A percentile compares a stretch with the other conserved stretches of the same genome.
phyloP scores from a whole-genome alignment of 2,329 filamentous ascomycete genomes.

The Lecanicillium sp. region DNA sequence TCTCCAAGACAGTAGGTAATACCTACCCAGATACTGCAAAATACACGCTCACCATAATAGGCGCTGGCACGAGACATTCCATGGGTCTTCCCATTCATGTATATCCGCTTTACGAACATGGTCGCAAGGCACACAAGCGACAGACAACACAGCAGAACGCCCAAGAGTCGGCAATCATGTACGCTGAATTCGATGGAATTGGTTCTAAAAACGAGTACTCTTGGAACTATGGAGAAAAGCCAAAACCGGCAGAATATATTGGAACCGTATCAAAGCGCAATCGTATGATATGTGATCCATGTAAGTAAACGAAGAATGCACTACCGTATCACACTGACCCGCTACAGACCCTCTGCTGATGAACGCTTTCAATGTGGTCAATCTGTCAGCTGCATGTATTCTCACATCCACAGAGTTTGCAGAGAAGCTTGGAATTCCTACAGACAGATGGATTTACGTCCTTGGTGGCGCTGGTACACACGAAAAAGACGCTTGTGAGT shows the following conservation, averaged over 20 bases:
- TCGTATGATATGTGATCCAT: constrained; percentile 61
- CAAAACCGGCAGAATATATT: constrained; percentile 41
- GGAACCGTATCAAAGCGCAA: constrained; percentile 46
- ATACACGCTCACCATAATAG: constrained; percentile 25
- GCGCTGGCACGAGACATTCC: constrained; percentile 45
- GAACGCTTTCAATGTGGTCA: constrained; percentile 65
- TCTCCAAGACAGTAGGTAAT: constrained; percentile 23
- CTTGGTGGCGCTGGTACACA: constrained; percentile 54
- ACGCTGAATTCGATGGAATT: constrained; percentile 51
- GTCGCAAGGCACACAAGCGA: constrained; percentile 44
- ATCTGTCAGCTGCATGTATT: constrained; percentile 52
- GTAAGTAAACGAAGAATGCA: constrained; percentile 28
- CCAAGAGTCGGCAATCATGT: constrained; percentile 49
- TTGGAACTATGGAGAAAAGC: constrained; percentile 45
- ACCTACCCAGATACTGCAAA: no score
- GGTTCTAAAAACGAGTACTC: constrained; percentile 43
- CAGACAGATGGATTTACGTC: constrained; percentile 54
- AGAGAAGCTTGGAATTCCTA: constrained; percentile 41
- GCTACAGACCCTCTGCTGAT: constrained; percentile 54
- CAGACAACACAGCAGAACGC: constrained; percentile 49
- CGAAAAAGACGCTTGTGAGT: constrained; percentile 44
- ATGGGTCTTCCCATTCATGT: constrained; percentile 58
- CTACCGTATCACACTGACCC: background rate
- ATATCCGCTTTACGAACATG: constrained; percentile 61
- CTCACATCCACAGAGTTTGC: constrained; percentile 51